Evolutionary conservation across 495 filamentous ascomycete species (phyloP).

Genomic region (Daldinia caldariorum): DNA sequence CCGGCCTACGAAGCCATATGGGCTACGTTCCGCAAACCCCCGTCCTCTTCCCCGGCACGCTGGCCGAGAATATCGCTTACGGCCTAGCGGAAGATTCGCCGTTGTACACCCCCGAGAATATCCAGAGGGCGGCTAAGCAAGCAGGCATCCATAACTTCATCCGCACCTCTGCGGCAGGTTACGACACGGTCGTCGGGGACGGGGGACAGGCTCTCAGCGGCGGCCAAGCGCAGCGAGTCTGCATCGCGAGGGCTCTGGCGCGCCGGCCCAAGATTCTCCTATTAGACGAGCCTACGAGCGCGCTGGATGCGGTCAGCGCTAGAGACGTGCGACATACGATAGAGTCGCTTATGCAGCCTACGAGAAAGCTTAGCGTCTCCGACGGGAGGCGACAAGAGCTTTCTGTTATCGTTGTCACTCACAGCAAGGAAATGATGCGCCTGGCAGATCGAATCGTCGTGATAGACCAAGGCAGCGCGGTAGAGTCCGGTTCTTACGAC

Average conservation of each 20-base stretch:
- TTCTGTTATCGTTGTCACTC: constrained; percentile 78
- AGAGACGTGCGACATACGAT: constrained; percentile 73
- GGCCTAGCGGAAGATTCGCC: constrained; percentile 64
- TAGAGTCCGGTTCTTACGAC: constrained; percentile 71
- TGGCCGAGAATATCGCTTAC: constrained; percentile 84
- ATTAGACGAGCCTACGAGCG: constrained; percentile 88
- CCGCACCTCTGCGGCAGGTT: constrained; percentile 73
- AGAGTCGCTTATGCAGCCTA: constrained; percentile 55
- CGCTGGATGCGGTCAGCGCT: constrained; percentile 77
- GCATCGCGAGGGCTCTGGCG: constrained; percentile 82
- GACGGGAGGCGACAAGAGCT: constrained; percentile 45
- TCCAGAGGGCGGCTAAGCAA: constrained; percentile 68
- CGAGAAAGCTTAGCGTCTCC: not conserved
- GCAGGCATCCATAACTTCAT: constrained; percentile 88
- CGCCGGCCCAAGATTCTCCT: constrained; percentile 76
- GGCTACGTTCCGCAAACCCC: constrained; percentile 82
- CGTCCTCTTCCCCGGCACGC: constrained; percentile 76
- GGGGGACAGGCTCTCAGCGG: constrained; percentile 80
- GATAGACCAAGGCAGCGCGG: constrained; percentile 71
- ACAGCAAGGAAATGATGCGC: constrained; percentile 83
- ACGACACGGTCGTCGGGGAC: constrained; percentile 79
- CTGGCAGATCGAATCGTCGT: constrained; percentile 76
- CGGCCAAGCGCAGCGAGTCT: constrained; percentile 84
- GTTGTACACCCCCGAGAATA: constrained; percentile 49
- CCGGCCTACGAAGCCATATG: constrained; percentile 72